Evolutionary conservation across 2,329 filamentous ascomycete genomes (phyloP).

Genomic region (Xylariales sp.): DNA sequence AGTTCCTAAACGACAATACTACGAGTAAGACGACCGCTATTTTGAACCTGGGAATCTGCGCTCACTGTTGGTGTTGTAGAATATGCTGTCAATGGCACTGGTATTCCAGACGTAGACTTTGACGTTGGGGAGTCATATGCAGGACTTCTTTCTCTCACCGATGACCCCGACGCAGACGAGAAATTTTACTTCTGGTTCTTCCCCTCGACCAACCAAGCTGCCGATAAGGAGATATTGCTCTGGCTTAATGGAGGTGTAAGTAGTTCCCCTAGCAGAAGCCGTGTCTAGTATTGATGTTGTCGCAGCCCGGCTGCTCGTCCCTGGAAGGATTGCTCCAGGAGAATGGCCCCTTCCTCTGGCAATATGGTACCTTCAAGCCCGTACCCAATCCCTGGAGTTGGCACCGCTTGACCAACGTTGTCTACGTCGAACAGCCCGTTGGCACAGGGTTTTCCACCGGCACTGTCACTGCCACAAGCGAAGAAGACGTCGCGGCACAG

Average conservation of each 20-base stretch:
- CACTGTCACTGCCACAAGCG: constrained; percentile 56
- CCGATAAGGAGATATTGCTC: constrained; percentile 47
- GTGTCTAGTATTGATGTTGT: not conserved
- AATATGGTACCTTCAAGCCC: constrained; percentile 63
- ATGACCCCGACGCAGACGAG: constrained; percentile 31
- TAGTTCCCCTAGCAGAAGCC: constrained; percentile 1
- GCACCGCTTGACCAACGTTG: constrained; percentile 70
- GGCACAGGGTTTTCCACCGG: constrained; percentile 67
- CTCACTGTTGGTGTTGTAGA: constrained; percentile 28
- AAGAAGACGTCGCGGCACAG: constrained; percentile 64
- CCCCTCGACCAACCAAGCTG: constrained; percentile 38
- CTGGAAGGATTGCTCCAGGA: constrained; percentile 69
- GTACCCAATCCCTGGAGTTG: constrained; percentile 66
- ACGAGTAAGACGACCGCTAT: constrained; percentile 19
- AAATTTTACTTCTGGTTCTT: constrained; percentile 57
- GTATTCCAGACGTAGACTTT: constrained; percentile 60
- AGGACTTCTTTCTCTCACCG: constrained; percentile 50
- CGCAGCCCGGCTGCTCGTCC: constrained; percentile 53
- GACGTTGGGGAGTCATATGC: constrained; percentile 58
- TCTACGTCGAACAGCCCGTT: constrained; percentile 69
- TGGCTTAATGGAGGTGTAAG: constrained; percentile 45
- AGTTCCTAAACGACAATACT: constrained; percentile 25
- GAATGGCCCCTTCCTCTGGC: constrained; percentile 70
- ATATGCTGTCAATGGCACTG: constrained; percentile 56
- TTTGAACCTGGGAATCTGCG: too few relatives aligned